Conservation (phyloP, 345 rosid species). For the Populus davidiana region DNA sequence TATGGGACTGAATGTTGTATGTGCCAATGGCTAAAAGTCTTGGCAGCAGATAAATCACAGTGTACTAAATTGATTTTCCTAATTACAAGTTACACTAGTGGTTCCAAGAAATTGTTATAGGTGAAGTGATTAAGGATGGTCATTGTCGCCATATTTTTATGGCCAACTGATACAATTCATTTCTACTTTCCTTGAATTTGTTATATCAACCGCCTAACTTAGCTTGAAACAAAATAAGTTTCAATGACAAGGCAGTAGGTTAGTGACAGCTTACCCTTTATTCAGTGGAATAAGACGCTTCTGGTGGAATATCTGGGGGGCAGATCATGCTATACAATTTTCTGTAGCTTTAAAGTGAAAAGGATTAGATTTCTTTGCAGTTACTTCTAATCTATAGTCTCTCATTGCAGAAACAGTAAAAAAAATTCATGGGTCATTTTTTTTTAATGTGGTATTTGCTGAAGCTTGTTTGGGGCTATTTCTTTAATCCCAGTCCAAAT, state of each 20-base stretch:
- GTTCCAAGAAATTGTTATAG: not conserved
- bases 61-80: not conserved
- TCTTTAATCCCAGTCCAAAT: too few species aligned
- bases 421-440: too few species aligned
- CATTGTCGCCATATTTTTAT: not conserved
- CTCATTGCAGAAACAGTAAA: too few species aligned
- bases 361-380: not conserved
- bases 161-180: not conserved
- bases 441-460: too few species aligned
- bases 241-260: not conserved
- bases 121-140: not conserved
- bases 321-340: not conserved
- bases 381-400: not conserved
- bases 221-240: not conserved
- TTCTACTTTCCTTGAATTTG: not conserved
- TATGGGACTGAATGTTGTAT: not conserved
- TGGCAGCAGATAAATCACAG: not conserved
- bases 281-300: not conserved
- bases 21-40: not conserved
- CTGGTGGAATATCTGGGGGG: not conserved
- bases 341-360: not conserved
- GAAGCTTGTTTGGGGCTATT: too few species aligned
- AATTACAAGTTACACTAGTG: not conserved
- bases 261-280: not conserved
- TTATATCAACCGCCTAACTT: not conserved